Percentiles rank a stretch among this genome's conserved stretches.
phyloP scores from a whole-genome alignment of 2,329 filamentous ascomycete species.

The Leptographium radiaticola region DNA sequence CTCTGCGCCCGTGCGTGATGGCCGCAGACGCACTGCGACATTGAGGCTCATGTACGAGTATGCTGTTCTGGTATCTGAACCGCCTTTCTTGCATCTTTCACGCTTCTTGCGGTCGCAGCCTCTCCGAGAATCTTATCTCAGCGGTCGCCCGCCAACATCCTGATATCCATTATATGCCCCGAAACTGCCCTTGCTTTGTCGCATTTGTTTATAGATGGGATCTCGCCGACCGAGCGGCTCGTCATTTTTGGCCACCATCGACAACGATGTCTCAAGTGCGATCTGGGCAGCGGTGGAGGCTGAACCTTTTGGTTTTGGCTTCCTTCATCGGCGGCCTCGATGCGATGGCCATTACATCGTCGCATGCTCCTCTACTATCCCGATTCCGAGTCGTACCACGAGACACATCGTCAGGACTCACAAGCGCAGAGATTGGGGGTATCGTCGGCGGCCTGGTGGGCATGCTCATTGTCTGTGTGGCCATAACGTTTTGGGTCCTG shows the following conservation, averaged over 20 bases:
- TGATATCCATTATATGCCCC: too few relatives aligned
- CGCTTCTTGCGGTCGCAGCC: too few relatives aligned
- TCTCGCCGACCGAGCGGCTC: too few relatives aligned
- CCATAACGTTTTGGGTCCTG: slow-evolving; percentile 34
- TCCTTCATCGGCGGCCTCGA: background rate
- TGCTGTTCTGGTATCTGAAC: too few relatives aligned
- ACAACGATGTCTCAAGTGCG: background rate
- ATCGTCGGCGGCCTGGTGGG: slow-evolving; percentile 38
- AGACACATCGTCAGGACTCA: slow-evolving; percentile 18
- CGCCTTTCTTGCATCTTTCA: too few relatives aligned
- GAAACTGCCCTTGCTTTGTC: too few relatives aligned
- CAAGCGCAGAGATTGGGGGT: slow-evolving; percentile 32
- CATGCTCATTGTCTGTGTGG: slow-evolving; percentile 33
- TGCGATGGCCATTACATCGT: background rate
- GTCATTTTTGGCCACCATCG: background rate
- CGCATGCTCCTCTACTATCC: background rate
- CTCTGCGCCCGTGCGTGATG: background rate
- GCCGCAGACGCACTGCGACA: background rate
- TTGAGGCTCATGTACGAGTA: background rate
- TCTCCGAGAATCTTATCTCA: too few relatives aligned
- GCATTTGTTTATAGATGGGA: too few relatives aligned
- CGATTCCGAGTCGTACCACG: slow-evolving; percentile 12
- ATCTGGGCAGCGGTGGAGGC: background rate
- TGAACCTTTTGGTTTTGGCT: background rate
- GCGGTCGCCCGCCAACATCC: too few relatives aligned